Conservation (phyloP, 2,329 filamentous ascomycete genomes). For the Trichoderma sp. region DNA sequence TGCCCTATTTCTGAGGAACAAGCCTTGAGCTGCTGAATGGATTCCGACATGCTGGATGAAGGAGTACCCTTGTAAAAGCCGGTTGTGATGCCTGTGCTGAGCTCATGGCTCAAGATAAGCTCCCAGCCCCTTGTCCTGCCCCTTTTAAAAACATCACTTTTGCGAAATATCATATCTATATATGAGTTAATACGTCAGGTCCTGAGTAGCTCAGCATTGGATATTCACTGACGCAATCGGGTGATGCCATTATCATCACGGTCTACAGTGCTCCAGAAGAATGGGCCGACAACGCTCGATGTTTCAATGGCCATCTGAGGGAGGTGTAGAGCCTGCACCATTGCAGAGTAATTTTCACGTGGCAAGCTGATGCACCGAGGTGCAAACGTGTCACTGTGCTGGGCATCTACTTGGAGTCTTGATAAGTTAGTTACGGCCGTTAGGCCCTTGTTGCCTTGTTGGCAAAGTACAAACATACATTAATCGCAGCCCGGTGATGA, state of each 20-base stretch:
- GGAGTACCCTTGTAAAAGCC: not conserved
- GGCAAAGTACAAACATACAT: not conserved
- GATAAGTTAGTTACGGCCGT: not conserved
- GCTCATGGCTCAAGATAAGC: not conserved
- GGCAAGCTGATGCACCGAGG: not conserved
- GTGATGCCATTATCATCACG: not conserved
- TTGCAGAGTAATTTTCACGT: not conserved
- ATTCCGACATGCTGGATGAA: not conserved
- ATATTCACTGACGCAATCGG: not conserved
- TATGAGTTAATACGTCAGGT: fast-evolving
- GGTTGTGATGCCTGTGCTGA: not conserved
- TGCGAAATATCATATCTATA: not conserved
- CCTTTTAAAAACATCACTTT: not conserved
- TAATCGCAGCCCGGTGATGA: not conserved
- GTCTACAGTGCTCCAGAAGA: not conserved
- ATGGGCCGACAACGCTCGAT: not conserved
- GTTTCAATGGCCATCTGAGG: not conserved
- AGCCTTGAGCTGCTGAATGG: not conserved
- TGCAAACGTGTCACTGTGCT: not conserved
- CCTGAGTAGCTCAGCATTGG: not conserved
- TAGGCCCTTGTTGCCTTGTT: not conserved
- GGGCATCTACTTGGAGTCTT: not conserved
- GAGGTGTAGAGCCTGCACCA: not conserved
- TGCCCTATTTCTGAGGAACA: not conserved
- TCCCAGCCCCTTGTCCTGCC: not conserved